Percentiles rank a stretch among this genome's conserved stretches.
These are phyloP conservation scores for Microdochium paspali DNA, from an alignment of 2,329 filamentous ascomycete species.

Conservation along the genomic window DNA sequence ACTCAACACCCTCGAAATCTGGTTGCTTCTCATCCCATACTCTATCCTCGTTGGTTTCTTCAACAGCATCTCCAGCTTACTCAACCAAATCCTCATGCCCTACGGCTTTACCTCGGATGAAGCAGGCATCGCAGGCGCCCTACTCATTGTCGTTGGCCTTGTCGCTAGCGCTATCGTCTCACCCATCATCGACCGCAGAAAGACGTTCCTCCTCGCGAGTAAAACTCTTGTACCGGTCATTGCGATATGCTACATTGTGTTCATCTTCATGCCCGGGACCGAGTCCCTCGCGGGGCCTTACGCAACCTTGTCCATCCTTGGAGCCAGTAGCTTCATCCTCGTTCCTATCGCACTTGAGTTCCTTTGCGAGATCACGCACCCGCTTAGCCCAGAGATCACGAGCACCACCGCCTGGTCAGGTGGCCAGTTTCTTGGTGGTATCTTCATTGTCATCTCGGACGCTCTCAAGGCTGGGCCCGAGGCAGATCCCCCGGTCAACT, in stretches of 20 bases:
- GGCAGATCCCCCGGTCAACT: constrained; percentile 55
- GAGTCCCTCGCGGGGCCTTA: constrained; percentile 57
- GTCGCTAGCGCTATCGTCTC: constrained; percentile 65
- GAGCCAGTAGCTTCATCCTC: constrained; percentile 70
- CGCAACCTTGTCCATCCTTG: constrained; percentile 64
- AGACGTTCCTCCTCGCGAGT: constrained; percentile 65
- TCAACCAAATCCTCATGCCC: constrained; percentile 83
- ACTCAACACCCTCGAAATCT: constrained; percentile 60
- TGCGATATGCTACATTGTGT: constrained; percentile 60
- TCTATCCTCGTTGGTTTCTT: constrained; percentile 82
- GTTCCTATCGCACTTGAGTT: constrained; percentile 82
- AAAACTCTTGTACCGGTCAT: constrained; percentile 68
- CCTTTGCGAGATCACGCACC: constrained; percentile 78
- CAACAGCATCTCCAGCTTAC: constrained; percentile 78
- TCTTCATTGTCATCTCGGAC: constrained; percentile 78
- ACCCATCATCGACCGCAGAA: constrained; percentile 77
- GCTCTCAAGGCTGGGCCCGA: constrained; percentile 50
- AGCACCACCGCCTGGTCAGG: constrained; percentile 77
- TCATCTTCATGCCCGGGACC: constrained; percentile 69
- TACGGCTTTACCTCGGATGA: constrained; percentile 78
- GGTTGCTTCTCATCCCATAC: constrained; percentile 74
- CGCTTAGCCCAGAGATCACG: constrained; percentile 76
- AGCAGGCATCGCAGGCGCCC: constrained; percentile 79
- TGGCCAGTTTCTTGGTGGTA: constrained; percentile 74
- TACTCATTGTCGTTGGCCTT: constrained; percentile 84